Evolutionary conservation across 495 filamentous ascomycete species (phyloP).

Genomic region (Xylaria telfairii): DNA sequence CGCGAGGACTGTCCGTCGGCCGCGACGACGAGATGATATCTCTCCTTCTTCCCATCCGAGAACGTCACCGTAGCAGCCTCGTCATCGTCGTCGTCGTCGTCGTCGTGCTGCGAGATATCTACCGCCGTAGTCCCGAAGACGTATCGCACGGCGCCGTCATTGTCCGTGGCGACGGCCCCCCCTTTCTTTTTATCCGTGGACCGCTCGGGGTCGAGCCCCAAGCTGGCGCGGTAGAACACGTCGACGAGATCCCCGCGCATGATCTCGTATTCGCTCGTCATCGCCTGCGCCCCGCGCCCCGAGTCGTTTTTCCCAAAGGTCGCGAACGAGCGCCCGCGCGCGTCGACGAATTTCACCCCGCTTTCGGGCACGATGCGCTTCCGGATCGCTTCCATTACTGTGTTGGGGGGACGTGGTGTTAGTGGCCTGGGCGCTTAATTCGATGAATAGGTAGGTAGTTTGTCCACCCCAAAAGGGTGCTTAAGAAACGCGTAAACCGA

Average conservation of each 20-base stretch:
- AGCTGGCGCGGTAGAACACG: conserved; percentile 53
- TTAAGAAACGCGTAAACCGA: too few species aligned
- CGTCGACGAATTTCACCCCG: conserved; percentile 50
- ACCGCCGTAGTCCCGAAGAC: conserved; percentile 25
- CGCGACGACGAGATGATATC: conserved; percentile 57
- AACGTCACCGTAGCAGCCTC: conserved; percentile 36
- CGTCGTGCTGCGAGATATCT: conserved; percentile 16
- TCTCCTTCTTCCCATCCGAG: conserved; percentile 38
- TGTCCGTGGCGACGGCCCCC: too few species aligned
- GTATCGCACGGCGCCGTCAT: conserved; percentile 29
- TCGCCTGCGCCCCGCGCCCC: conserved; percentile 46
- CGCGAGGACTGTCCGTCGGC: conserved; percentile 57
- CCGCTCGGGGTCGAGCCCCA: conserved; percentile 43
- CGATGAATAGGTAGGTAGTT: not conserved
- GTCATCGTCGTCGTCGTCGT: too few species aligned
- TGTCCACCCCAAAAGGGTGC: too few species aligned
- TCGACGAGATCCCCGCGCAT: conserved; percentile 55
- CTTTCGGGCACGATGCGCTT: conserved; percentile 42
- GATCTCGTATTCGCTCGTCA: conserved; percentile 62
- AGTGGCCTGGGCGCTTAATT: not conserved
- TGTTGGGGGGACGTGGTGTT: not conserved
- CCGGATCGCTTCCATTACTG: conserved; percentile 47
- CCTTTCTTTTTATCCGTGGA: too few species aligned
- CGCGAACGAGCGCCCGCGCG: conserved; percentile 43
- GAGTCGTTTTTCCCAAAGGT: conserved; percentile 45